Percentiles rank a stretch among this genome's conserved stretches.
phyloP scores from a whole-genome alignment of 352 stramenopile species.

The Pythium guiyangense region DNA sequence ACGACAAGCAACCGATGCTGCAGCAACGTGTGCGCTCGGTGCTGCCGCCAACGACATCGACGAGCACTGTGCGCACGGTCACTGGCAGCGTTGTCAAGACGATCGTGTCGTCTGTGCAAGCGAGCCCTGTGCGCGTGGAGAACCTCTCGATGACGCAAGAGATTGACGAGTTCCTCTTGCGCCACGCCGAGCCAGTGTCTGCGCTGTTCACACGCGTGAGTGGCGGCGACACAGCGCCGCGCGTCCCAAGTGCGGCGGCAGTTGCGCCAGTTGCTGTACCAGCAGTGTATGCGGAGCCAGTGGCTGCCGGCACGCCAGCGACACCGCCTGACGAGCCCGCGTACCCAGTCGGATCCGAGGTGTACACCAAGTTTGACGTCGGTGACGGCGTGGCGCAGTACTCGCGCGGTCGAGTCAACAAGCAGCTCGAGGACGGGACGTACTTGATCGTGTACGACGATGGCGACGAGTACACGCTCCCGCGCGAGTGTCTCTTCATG shows the following conservation, averaged over 20 bases:
- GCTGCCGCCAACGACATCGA: background rate
- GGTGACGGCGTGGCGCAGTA: slow-evolving; percentile 33
- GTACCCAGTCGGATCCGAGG: slow-evolving; percentile 27
- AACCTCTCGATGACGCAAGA: slow-evolving; percentile 6
- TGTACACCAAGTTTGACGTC: slow-evolving; percentile 42
- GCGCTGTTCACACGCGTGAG: background rate
- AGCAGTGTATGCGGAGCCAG: background rate
- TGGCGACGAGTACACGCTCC: slow-evolving; percentile 44
- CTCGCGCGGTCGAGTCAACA: slow-evolving; percentile 34
- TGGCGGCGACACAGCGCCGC: slow-evolving; percentile 1
- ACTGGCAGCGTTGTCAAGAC: background rate
- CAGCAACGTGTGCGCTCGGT: background rate
- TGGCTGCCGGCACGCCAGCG: background rate
- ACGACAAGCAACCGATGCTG: background rate
- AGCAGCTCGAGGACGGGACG: slow-evolving; percentile 31
- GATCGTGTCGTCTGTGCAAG: slow-evolving; percentile 1
- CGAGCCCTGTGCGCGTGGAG: slow-evolving; percentile 5
- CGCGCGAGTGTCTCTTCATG: slow-evolving; percentile 37
- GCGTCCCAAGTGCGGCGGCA: background rate
- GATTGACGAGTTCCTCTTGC: slow-evolving; percentile 9
- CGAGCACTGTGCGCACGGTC: background rate
- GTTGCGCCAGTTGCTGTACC: background rate
- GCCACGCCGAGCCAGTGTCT: slow-evolving; percentile 1
- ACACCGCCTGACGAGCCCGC: slow-evolving; percentile 9
- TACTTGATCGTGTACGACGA: slow-evolving; percentile 58